phyloP scores from a whole-genome alignment of 768 basidiomycete species.

The Phlebiopsis gigantea region DNA sequence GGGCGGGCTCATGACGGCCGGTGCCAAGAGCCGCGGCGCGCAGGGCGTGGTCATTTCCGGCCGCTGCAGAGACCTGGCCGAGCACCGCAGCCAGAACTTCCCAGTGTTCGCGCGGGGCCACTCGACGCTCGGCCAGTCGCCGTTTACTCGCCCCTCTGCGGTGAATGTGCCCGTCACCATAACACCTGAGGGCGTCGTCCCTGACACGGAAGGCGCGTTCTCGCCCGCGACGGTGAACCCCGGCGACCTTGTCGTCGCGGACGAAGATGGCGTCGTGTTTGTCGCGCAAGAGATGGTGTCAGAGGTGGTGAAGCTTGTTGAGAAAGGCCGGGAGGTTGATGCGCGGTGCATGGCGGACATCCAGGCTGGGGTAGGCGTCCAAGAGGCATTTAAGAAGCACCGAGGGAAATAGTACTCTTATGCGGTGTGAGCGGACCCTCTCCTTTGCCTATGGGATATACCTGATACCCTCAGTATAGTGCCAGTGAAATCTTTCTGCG shows the following conservation, averaged over 20 bases:
- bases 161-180: conserved; percentile 63
- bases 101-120: conserved; percentile 80
- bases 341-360: conserved; percentile 72
- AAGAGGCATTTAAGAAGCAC: conserved; percentile 73
- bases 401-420: conserved; percentile 40
- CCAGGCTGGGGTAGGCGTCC: conserved; percentile 64
- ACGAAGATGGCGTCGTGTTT: conserved; percentile 86
- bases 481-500: too few relatives aligned
- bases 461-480: too few relatives aligned
- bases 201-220: conserved; percentile 35
- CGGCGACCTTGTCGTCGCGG: conserved; percentile 81
- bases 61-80: conserved; percentile 77
- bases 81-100: conserved; percentile 65
- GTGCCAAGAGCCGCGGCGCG: conserved; percentile 66
- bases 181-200: conserved; percentile 26
- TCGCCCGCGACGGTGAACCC: conserved; percentile 57
- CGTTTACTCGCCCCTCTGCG: conserved; percentile 77
- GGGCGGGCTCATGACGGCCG: conserved; percentile 90
- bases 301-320: conserved; percentile 55
- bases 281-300: conserved; percentile 52
- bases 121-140: conserved; percentile 81
- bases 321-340: conserved; percentile 58
- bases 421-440: too few relatives aligned
- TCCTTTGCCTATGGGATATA: neutral
- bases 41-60: conserved; percentile 80